Conservation (phyloP, 306 rosid genomes). For the Castanea crenata region DNA sequence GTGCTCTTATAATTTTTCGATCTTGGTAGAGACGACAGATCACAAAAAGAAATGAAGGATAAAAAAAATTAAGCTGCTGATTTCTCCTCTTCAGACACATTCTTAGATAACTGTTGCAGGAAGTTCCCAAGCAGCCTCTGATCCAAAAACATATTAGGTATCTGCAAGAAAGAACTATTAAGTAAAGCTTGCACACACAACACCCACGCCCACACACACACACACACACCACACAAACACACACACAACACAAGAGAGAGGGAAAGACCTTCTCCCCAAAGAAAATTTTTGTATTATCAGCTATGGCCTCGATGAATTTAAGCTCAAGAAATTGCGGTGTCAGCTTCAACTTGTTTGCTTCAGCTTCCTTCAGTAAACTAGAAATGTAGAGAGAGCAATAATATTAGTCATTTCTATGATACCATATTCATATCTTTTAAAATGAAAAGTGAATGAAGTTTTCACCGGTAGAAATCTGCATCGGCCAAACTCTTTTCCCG, state of each 20-base stretch:
- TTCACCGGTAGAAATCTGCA: constrained; percentile 82
- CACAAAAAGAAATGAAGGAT: too few relatives aligned
- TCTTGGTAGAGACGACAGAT: too few relatives aligned
- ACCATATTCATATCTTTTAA: not conserved
- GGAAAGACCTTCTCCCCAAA: constrained; percentile 83
- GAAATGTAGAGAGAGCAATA: constrained; percentile 14
- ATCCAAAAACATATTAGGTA: constrained; percentile 80
- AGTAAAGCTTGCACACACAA: constrained; percentile 20
- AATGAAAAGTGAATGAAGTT: constrained; percentile 6
- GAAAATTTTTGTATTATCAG: constrained; percentile 86
- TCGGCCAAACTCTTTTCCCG: constrained; percentile 86
- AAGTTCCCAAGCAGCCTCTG: constrained; percentile 85
- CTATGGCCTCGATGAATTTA: constrained; percentile 75
- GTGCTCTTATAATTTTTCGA: too few relatives aligned
- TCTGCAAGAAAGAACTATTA: constrained; percentile 39
- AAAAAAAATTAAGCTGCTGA: constrained; percentile 16
- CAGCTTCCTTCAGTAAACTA: constrained; percentile 79
- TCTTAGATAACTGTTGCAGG: constrained; percentile 47
- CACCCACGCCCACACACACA: too few relatives aligned
- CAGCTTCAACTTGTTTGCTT: constrained; percentile 89
- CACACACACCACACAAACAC: too few relatives aligned
- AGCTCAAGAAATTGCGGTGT: constrained; percentile 93
- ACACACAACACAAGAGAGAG: not conserved
- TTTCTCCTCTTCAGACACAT: constrained; percentile 5
- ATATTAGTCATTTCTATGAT: not conserved